Base-by-base conservation (phyloP, 2,329 filamentous ascomycete genomes). In the Penicillium sclerotiorum region DNA sequence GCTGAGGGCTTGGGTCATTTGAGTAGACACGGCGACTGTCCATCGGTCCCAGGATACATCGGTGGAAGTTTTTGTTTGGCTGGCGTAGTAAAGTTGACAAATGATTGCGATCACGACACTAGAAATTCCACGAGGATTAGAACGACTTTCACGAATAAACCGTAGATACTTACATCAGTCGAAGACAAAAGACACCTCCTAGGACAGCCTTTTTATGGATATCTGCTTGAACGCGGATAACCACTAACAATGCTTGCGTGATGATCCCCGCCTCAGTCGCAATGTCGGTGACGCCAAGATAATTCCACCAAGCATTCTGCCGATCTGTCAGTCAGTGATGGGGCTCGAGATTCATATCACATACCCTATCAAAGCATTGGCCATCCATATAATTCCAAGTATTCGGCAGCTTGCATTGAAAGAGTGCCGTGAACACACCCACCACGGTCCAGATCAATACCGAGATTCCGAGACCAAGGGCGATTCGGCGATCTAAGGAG, bases 341-440 rank as follows among this genome's bases (percentile, higher is more conserved):
- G 15, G 7, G 12, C 5, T 27, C 9, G 2, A 9, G 21, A 17
- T 13, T 20, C 12, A 17, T 8, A 17, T 17, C 4, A 8, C 20
- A 38, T 30, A 46, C 44, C 15, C 27, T 23, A 27, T 46, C 17
- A 13, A 46, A 38, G 44, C 44, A 46, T 30, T 46, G 38, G 4
- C 33, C 33, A 22, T 20, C 18, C 32, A 22, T 38, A 18, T 38
- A 46, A n/a, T 46, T 17, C 44, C 44, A 46, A 5, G 33, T 37
- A 11, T 20, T 20, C 7, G 44, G 44, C 21, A 39, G 8, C 4
- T 21, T 28, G 33, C 44, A 46, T 21, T 38, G 33, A 23, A 46
- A 46, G 17, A 35, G 33, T 3, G 18, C 30, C 3, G 33, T 35
- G 15, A 38, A 37, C 12, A 46, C 21, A 9, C 30, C 25, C 11